Base-by-base conservation (phyloP, 169 alveolate species). In the Eimeria praecox region DNA sequence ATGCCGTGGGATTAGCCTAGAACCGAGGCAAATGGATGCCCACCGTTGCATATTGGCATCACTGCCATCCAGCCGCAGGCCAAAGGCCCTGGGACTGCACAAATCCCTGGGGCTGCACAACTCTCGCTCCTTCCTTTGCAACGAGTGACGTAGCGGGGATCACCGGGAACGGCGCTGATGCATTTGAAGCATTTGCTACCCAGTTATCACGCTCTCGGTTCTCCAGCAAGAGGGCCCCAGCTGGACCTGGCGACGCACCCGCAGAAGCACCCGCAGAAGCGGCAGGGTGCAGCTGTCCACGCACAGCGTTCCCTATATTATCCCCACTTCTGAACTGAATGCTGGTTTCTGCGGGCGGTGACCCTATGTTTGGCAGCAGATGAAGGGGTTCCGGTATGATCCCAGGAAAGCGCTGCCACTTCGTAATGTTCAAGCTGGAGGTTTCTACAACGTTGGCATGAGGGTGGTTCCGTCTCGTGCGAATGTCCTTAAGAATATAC, bases 401-500 rank as follows among this genome's bases (percentile, higher is more conserved):
- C 24, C 66, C 52, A 40, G 94, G 62, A n/a, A 24, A 64, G 40
- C 40, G 42, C 40, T 42, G 62, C 24, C 52, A 33, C 40, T 56
- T 42, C 46, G 35, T 9, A n/a, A 66, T 2, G 64, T 46, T 87
- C 69, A 71, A 42, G 3, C 38, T 40, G 69, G 83, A 22, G 27
- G 44, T 49, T 22, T 24, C 69, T 22, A 85, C 4, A 6, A 56
- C 54, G 16, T 52, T 85, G 27, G 78, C 77, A 14, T 54, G 78
- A 40, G 27, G 52, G 14, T 33, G 35, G 33, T 2, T 27, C 9
- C 33, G 77, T 40, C 78, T 54, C 78, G 64, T 44, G 49, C 38
- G 90, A 33, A 95, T 59, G 88, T 95, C 97, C 56, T 95, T 90
- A 35, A 97, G 97, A 33, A 97, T 85, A 46, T 87, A 80, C 40